Evolutionary conservation across 2,329 filamentous ascomycete species (phyloP), one percentile per base, ranked within the genome.

Genomic region (Pseudogymnoascus destructans): DNA sequence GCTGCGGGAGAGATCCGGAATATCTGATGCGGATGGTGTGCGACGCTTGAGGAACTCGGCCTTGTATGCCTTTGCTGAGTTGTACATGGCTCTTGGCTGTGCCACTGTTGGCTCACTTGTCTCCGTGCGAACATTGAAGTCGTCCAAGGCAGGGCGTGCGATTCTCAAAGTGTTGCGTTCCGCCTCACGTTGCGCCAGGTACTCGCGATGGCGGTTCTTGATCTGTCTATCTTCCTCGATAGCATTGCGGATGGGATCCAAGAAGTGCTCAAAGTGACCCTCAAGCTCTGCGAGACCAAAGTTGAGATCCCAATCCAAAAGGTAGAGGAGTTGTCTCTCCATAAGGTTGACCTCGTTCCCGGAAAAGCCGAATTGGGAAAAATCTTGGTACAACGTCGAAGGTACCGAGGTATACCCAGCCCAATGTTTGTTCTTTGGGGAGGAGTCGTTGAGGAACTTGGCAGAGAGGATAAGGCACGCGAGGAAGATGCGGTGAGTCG

Each of bases 391-490:
- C 9, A 84, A 82, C 71, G 78, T 86, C 58, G 80, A 82, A 62
- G 78, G 79, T 65, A 95, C 85, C 67, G 85, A 76, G 61, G 87
- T 95, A 78, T 97, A 98, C 67, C 84, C 86, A 64, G 93, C 91
- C 93, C 93, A 98, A 79, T 98, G 93, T 84, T 97, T 97, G 82
- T 98, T 98, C 84, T 97, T 97, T 63, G 93, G 93, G 10, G 90
- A 96, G 61, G 90, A 95, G 78, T 97, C 93, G 72, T 98, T 97
- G 66, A 97, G 81, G 73, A 96, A 96, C 84, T 98, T 98, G 66
- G 93, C 92, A 1, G 93, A 84, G 49, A 86, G 78, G 69, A 93
- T 93, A 64, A 92, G 83, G 13, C 87, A 78, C 40, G 89, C 92
- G 55, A 98, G 81, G 75, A 98, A 97, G 78, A 98, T 97, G 67